These are phyloP conservation scores for Ophiostoma sp. DNA, from an alignment of 2,329 filamentous ascomycete species.

Conservation along the genomic window DNA sequence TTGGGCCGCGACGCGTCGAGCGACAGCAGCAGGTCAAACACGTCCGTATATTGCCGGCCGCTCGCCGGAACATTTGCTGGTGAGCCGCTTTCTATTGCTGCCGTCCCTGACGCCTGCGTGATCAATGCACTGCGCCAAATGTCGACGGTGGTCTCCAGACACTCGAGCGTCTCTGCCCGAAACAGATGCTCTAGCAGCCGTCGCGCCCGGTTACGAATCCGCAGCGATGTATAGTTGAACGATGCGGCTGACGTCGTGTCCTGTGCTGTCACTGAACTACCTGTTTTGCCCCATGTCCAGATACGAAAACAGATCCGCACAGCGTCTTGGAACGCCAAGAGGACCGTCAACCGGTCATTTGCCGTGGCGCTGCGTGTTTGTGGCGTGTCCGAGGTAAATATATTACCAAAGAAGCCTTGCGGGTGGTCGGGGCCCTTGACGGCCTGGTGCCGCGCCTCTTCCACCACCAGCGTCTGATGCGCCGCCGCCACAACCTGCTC, in stretches of 20 bases:
- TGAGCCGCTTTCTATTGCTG: constrained; percentile 35
- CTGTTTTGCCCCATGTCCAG: constrained; percentile 63
- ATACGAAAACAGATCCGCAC: constrained; percentile 88
- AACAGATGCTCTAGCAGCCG: constrained; percentile 90
- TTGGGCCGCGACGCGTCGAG: constrained; percentile 86
- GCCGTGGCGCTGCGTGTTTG: constrained; percentile 78
- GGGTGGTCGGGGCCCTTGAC: constrained; percentile 75
- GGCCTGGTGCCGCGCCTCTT: constrained; percentile 64
- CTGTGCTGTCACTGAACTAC: constrained; percentile 7
- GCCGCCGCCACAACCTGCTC: constrained; percentile 84
- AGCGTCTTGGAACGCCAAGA: constrained; percentile 94
- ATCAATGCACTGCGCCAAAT: constrained; percentile 62
- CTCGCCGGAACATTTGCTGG: not conserved
- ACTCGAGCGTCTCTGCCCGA: constrained; percentile 85
- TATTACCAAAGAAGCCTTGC: constrained; percentile 87
- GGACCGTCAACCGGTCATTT: constrained; percentile 86
- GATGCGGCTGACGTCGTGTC: constrained; percentile 69
- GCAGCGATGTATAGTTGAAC: constrained; percentile 82
- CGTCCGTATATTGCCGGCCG: constrained; percentile 38
- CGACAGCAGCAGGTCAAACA: constrained; percentile 83
- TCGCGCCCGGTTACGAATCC: constrained; percentile 83
- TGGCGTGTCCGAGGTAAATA: constrained; percentile 69
- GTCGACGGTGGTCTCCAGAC: constrained; percentile 82
- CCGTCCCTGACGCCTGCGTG: constrained; percentile 29
- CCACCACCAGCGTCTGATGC: constrained; percentile 72